These are phyloP conservation scores for Paspalum notatum DNA, from an alignment of 176 grass and related monocot species.

Conservation along the genomic window DNA sequence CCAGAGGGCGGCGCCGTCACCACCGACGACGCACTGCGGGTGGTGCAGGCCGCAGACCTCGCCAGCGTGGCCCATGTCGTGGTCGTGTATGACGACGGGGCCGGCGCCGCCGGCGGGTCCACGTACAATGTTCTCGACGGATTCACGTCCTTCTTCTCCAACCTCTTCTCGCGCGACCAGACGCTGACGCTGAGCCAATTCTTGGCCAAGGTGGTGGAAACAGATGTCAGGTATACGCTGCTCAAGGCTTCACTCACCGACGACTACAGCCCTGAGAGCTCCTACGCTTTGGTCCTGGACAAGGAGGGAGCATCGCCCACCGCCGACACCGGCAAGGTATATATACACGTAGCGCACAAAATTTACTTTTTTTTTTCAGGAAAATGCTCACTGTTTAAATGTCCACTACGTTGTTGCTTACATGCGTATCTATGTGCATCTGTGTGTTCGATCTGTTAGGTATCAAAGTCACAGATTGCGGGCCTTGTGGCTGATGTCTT, in stretches of 20 bases:
- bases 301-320: constrained; percentile 54
- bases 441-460: constrained; percentile 55
- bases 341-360: constrained; percentile 1
- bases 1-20: constrained; percentile 59
- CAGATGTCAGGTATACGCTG: constrained; percentile 81
- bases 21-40: constrained; percentile 79
- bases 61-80: constrained; percentile 76
- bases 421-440: background rate
- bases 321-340: constrained; percentile 52
- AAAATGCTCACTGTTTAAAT: background rate
- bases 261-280: constrained; percentile 74
- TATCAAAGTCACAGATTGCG: constrained; percentile 82
- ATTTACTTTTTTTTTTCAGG: background rate
- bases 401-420: background rate
- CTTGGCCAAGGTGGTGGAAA: constrained; percentile 74
- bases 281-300: constrained; percentile 61
- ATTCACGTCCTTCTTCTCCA: constrained; percentile 74
- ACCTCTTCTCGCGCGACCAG: constrained; percentile 65
- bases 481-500: constrained; percentile 86
- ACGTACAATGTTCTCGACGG: constrained; percentile 84
- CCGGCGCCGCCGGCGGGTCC: constrained; percentile 33
- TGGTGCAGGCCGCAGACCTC: constrained; percentile 84
- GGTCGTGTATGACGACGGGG: constrained; percentile 61
- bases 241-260: constrained; percentile 76
- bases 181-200: constrained; percentile 71